phyloP scores from a whole-genome alignment of 2,329 filamentous ascomycete species.

The Tolypocladium nubicola region DNA sequence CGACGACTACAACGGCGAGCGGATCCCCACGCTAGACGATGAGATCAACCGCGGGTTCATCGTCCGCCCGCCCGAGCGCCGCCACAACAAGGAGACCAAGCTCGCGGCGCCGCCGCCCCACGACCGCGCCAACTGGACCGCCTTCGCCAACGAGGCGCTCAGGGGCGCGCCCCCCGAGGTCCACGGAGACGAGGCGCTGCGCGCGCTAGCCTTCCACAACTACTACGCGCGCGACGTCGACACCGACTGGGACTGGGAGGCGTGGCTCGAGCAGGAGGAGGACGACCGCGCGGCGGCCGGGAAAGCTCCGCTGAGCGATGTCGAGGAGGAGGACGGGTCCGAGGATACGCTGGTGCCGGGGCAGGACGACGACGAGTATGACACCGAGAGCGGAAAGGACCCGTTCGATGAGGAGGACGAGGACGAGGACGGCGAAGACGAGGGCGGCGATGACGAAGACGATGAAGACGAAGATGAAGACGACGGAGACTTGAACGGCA shows the following conservation, averaged over 20 bases:
- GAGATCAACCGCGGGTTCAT: conserved; percentile 22
- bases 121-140: conserved; percentile 13
- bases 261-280: conserved; percentile 10
- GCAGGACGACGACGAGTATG: conserved; percentile 6
- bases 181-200: conserved; percentile 12
- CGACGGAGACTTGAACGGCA: background rate
- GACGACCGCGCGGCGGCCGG: background rate
- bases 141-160: conserved; percentile 15
- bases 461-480: conserved; percentile 2
- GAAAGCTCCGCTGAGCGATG: background rate
- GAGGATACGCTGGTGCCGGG: background rate
- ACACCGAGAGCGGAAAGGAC: background rate
- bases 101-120: conserved; percentile 7
- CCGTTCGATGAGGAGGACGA: background rate
- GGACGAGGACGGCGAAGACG: conserved; percentile 2
- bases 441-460: background rate
- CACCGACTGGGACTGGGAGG: conserved; percentile 10
- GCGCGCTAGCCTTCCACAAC: conserved; percentile 12
- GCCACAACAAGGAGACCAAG: background rate
- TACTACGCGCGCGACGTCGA: conserved; percentile 8
- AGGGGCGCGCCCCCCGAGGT: conserved; percentile 11
- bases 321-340: background rate
- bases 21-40: conserved; percentile 15
- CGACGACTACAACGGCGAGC: background rate
- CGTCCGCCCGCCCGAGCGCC: conserved; percentile 9